Conservation (phyloP, 2,329 filamentous ascomycete species). For the Immersiporthe knoxdaviesiana region DNA sequence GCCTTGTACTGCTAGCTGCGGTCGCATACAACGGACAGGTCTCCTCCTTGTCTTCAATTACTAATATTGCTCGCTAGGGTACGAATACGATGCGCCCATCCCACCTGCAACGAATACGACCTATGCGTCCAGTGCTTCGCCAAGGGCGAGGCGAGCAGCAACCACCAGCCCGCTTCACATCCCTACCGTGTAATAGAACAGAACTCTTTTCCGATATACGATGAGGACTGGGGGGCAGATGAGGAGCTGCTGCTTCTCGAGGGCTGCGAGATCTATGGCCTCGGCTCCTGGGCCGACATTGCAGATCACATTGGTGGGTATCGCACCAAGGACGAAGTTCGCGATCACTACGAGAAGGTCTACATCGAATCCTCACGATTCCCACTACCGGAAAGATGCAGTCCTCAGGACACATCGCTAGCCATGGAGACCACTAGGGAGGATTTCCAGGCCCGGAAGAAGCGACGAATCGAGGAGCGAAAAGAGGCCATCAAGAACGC, state of each 20-base stretch:
- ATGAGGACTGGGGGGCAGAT: slow-evolving; percentile 93
- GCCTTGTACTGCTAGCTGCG: slow-evolving; percentile 17
- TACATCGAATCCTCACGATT: slow-evolving; percentile 85
- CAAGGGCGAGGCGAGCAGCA: slow-evolving; percentile 76
- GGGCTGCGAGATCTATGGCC: slow-evolving; percentile 91
- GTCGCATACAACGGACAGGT: neutral
- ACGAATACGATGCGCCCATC: slow-evolving; percentile 87
- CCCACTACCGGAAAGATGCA: slow-evolving; percentile 83
- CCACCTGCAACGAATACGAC: slow-evolving; percentile 89
- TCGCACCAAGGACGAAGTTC: slow-evolving; percentile 90
- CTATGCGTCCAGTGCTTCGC: slow-evolving; percentile 95
- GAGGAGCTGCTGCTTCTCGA: slow-evolving; percentile 93
- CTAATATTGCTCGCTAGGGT: slow-evolving; percentile 59
- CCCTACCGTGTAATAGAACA: slow-evolving; percentile 95
- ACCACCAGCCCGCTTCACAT: slow-evolving; percentile 85
- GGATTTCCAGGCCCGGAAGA: slow-evolving; percentile 91
- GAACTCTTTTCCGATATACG: slow-evolving; percentile 96
- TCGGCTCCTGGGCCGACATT: slow-evolving; percentile 97
- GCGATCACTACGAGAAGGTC: slow-evolving; percentile 88
- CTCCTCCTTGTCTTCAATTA: neutral
- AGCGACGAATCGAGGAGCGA: slow-evolving; percentile 87
- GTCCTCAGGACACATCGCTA: slow-evolving; percentile 77
- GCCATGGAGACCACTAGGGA: slow-evolving; percentile 83
- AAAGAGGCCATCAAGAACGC: slow-evolving; percentile 86
- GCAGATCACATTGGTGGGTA: slow-evolving; percentile 98